Evolutionary conservation across 371 early-diverging fungal genomes (phyloP).

Genomic region (Rhizopus stolonifer): DNA sequence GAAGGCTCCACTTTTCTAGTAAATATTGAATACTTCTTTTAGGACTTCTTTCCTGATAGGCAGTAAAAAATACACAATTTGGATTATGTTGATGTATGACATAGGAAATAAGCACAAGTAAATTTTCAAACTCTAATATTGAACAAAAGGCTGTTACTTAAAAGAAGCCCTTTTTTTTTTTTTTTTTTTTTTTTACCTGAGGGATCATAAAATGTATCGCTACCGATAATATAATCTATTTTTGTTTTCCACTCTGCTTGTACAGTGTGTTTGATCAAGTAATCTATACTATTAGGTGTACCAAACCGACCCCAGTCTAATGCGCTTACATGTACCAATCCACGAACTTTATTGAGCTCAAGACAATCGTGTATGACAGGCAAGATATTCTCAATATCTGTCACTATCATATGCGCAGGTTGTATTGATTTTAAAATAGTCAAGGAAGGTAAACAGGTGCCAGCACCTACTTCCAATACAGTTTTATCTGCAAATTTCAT

Average conservation of each 20-base stretch:
- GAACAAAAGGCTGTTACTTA: too few species aligned
- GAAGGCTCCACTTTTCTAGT: slow-evolving; percentile 52
- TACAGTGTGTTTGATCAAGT: slow-evolving; percentile 24
- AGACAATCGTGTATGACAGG: slow-evolving; percentile 40
- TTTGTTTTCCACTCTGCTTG: slow-evolving; percentile 13
- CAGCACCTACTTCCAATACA: slow-evolving; percentile 50
- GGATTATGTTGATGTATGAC: slow-evolving; percentile 50
- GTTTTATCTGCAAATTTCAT: slow-evolving; percentile 20
- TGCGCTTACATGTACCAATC: slow-evolving; percentile 19
- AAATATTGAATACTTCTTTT: slow-evolving; percentile 56
- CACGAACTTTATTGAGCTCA: slow-evolving; percentile 24
- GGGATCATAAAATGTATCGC: slow-evolving; percentile 63
- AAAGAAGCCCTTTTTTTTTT: background rate
- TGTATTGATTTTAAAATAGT: slow-evolving; percentile 33
- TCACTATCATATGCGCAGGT: slow-evolving; percentile 29
- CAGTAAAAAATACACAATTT: slow-evolving; percentile 49
- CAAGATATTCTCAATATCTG: slow-evolving; percentile 43
- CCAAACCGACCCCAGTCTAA: slow-evolving; percentile 51
- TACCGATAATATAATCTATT: slow-evolving; percentile 55
- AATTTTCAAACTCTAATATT: slow-evolving; percentile 56
- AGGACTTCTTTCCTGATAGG: slow-evolving; percentile 59
- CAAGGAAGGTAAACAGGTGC: slow-evolving; percentile 56
- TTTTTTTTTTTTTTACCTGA: slow-evolving; percentile 29
- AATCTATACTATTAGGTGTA: slow-evolving; percentile 24
- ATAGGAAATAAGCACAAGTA: slow-evolving; percentile 46